These are phyloP conservation scores for Cicer judaicum DNA, from an alignment of 306 rosid genomes.

Conservation along the genomic window DNA sequence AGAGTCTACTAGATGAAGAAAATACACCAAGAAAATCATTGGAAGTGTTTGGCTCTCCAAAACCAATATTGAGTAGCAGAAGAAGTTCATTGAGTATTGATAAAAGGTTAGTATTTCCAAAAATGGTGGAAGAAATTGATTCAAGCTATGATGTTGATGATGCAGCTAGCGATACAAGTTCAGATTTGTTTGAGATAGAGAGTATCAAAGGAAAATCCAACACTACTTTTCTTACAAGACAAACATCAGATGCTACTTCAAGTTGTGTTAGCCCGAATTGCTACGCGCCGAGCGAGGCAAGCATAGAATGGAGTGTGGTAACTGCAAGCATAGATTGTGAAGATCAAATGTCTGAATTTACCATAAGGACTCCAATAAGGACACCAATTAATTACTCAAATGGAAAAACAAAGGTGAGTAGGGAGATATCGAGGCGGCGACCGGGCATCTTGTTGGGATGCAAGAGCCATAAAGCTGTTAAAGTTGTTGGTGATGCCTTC, in stretches of 20 bases:
- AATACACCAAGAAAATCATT: constrained; percentile 59
- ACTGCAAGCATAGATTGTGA: constrained; percentile 89
- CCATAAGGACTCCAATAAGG: constrained; percentile 50
- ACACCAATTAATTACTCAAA: neutral
- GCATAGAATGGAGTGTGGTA: constrained; percentile 94
- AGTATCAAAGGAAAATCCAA: constrained; percentile 61
- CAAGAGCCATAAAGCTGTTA: constrained; percentile 77
- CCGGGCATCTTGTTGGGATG: constrained; percentile 62
- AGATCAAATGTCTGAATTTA: constrained; percentile 54
- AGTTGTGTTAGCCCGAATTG: constrained; percentile 64
- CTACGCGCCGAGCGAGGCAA: constrained; percentile 94
- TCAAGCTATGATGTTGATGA: constrained; percentile 56
- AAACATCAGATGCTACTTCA: constrained; percentile 56
- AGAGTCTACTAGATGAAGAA: constrained; percentile 45
- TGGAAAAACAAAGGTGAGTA: constrained; percentile 46
- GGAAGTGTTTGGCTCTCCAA: constrained; percentile 78
- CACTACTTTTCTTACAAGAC: constrained; percentile 56
- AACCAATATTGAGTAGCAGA: constrained; percentile 42
- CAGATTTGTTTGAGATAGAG: constrained; percentile 91
- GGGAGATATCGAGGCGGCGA: constrained; percentile 52
- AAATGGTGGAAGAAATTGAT: constrained; percentile 53
- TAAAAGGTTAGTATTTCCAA: constrained; percentile 46
- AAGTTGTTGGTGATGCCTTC: constrained; percentile 70
- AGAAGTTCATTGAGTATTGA: constrained; percentile 61
- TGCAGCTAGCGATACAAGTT: constrained; percentile 83